phyloP scores from a whole-genome alignment of 2,329 filamentous ascomycete genomes.

The Phaeomoniella chlamydospora region DNA sequence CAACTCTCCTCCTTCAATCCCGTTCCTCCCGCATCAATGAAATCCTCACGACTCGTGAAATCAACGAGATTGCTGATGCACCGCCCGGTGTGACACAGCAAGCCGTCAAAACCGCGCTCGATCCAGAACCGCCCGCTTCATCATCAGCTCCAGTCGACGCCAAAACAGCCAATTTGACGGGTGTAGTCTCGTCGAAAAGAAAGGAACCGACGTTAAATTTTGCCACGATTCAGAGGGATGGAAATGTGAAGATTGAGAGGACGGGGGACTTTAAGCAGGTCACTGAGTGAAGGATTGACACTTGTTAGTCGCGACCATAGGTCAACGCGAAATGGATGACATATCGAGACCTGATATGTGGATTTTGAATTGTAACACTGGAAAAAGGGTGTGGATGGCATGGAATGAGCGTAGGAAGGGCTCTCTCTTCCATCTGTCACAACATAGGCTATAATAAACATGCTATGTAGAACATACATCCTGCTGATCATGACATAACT shows the following conservation, averaged over 20 bases:
- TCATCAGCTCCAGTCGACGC: conserved; percentile 23
- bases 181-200: not conserved
- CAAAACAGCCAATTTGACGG: conserved; percentile 15
- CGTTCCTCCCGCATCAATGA: conserved; percentile 69
- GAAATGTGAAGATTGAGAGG: conserved; percentile 1
- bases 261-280: conserved; percentile 1
- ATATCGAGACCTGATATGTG: too few species aligned
- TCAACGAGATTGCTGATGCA: conserved; percentile 79
- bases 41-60: conserved; percentile 58
- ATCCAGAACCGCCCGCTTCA: conserved; percentile 17
- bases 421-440: too few species aligned
- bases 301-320: too few species aligned
- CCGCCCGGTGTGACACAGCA: conserved; percentile 56
- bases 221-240: conserved; percentile 1
- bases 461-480: too few species aligned
- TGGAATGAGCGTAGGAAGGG: too few species aligned
- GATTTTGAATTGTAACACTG: too few species aligned
- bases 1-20: conserved; percentile 75
- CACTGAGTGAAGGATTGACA: not conserved
- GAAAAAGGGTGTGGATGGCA: too few species aligned
- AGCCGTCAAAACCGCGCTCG: conserved; percentile 31
- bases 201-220: conserved; percentile 1
- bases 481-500: too few species aligned
- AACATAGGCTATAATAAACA: too few species aligned
- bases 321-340: too few species aligned